Conservation (phyloP, 2,329 filamentous ascomycete genomes). For the Neurospora crassa region DNA sequence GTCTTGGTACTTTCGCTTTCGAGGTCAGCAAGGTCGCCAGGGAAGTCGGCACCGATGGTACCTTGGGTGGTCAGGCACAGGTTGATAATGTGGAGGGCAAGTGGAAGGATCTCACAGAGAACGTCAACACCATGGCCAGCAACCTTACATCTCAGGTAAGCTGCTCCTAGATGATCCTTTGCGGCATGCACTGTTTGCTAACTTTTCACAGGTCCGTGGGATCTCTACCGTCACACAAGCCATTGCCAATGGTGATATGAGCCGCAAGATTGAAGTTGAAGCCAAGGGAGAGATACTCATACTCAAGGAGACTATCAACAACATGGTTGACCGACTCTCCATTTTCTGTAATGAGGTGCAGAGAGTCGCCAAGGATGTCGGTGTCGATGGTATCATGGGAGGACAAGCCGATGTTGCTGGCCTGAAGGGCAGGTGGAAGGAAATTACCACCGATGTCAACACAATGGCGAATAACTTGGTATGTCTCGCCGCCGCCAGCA, state of each 20-base stretch:
- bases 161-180: background rate
- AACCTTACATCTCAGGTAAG: slow-evolving; percentile 56
- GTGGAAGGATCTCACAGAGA: slow-evolving; percentile 94
- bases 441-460: slow-evolving; percentile 95
- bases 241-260: slow-evolving; percentile 92
- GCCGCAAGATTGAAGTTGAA: slow-evolving; percentile 89
- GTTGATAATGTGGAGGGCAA: slow-evolving; percentile 94
- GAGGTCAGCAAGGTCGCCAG: slow-evolving; percentile 93
- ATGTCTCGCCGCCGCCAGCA: slow-evolving; percentile 17
- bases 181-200: background rate
- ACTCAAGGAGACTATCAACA: slow-evolving; percentile 93
- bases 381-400: slow-evolving; percentile 97
- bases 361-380: slow-evolving; percentile 89
- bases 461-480: slow-evolving; percentile 70
- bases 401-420: slow-evolving; percentile 92
- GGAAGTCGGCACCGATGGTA: slow-evolving; percentile 93
- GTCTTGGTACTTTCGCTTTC: slow-evolving; percentile 88
- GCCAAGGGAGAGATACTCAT: slow-evolving; percentile 92
- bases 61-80: slow-evolving; percentile 84
- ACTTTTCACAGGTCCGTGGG: slow-evolving; percentile 59
- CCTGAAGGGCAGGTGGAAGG: slow-evolving; percentile 91
- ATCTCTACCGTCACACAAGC: slow-evolving; percentile 92
- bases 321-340: slow-evolving; percentile 93
- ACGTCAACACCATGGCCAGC: slow-evolving; percentile 69
- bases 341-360: slow-evolving; percentile 96